Evolutionary conservation across 441 rosid species (phyloP).

Genomic region (Erysimum cheiri): DNA sequence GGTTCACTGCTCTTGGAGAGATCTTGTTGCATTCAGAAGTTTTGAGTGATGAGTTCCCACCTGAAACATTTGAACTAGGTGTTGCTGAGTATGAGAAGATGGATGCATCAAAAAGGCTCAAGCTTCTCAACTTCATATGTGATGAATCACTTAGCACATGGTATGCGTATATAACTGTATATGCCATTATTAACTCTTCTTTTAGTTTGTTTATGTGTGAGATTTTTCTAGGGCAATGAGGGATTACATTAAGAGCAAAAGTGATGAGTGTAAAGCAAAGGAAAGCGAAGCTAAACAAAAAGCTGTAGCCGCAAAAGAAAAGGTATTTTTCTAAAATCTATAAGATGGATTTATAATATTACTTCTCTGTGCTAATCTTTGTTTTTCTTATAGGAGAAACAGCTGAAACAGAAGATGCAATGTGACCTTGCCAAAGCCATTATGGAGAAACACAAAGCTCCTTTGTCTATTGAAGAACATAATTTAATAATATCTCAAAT

Average conservation of each 20-base stretch:
- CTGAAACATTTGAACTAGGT: conserved; percentile 50
- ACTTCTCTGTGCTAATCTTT: background rate
- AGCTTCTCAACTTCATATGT: conserved; percentile 64
- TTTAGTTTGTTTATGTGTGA: too few relatives aligned
- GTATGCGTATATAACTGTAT: conserved; percentile 42
- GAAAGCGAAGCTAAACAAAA: background rate
- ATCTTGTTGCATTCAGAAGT: conserved; percentile 50
- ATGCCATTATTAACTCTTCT: conserved; percentile 4
- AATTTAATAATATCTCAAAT: conserved; percentile 55
- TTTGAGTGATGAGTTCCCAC: conserved; percentile 47
- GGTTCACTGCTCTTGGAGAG: conserved; percentile 63
- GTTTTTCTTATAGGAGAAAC: conserved; percentile 55
- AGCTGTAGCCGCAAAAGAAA: conserved; percentile 46
- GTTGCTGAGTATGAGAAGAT: conserved; percentile 58
- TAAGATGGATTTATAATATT: background rate
- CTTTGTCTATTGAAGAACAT: conserved; percentile 64
- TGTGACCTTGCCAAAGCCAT: conserved; percentile 64
- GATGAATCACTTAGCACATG: conserved; percentile 76
- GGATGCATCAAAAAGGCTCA: conserved; percentile 32
- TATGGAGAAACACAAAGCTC: conserved; percentile 55
- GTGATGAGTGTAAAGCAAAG: background rate
- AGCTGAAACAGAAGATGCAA: conserved; percentile 58
- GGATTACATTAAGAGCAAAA: background rate
- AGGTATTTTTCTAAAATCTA: conserved; percentile 46
- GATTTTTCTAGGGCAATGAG: conserved; percentile 43